A percentile compares a stretch with the other conserved stretches of the same genome.
Evolutionary conservation across 352 stramenopile genomes (phyloP).

Genomic region (Saprolegnia diclina): DNA sequence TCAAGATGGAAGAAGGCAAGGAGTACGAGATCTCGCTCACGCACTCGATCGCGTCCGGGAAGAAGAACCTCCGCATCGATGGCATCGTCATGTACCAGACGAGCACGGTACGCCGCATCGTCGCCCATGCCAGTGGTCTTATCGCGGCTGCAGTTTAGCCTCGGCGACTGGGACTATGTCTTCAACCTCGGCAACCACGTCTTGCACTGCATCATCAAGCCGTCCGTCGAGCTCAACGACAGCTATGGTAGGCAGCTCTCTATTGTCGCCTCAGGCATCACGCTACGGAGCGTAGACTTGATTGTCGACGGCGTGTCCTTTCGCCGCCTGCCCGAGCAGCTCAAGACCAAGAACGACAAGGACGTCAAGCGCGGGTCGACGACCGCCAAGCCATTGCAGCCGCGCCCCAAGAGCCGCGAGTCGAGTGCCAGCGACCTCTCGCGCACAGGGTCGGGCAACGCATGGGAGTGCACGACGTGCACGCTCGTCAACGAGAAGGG

Average conservation of each 20-base stretch:
- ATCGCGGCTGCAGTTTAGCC: slow-evolving; percentile 14
- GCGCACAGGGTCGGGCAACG: background rate
- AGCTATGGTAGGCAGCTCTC: slow-evolving; percentile 64
- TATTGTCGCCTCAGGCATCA: background rate
- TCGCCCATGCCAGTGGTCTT: background rate
- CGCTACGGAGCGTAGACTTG: slow-evolving; percentile 39
- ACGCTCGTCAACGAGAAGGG: slow-evolving; percentile 77
- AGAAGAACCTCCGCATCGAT: slow-evolving; percentile 73
- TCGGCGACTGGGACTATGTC: slow-evolving; percentile 76
- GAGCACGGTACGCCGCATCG: slow-evolving; percentile 43
- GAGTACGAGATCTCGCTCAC: slow-evolving; percentile 82
- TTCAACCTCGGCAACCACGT: slow-evolving; percentile 78
- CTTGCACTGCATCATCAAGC: slow-evolving; percentile 81
- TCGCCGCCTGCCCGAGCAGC: slow-evolving; percentile 58
- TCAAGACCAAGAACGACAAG: slow-evolving; percentile 41
- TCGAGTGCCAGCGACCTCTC: slow-evolving; percentile 10
- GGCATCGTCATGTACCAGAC: slow-evolving; percentile 76
- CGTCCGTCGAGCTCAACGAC: slow-evolving; percentile 77
- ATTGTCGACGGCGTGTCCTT: slow-evolving; percentile 79
- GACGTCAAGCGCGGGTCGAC: slow-evolving; percentile 23
- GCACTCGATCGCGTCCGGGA: slow-evolving; percentile 71
- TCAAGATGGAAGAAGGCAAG: slow-evolving; percentile 74
- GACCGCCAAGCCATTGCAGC: slow-evolving; percentile 31
- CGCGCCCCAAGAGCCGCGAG: slow-evolving; percentile 24
- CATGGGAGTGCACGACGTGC: slow-evolving; percentile 65